phyloP scores from a whole-genome alignment of 2,329 filamentous ascomycete species.

The Ascosphaera acerosa region DNA sequence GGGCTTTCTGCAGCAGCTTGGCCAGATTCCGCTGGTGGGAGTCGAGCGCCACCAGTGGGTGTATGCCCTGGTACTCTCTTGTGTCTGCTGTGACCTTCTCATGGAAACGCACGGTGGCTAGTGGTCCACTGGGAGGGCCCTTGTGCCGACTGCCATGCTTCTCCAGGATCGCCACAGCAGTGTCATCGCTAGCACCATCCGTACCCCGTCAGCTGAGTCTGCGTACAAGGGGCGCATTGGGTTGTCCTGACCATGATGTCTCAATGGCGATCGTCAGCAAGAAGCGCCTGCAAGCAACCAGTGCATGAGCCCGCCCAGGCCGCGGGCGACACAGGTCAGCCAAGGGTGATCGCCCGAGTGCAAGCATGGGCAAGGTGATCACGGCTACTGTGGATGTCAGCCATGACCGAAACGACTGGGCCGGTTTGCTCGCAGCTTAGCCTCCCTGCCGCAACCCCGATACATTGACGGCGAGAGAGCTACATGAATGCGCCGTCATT shows the following conservation, averaged over 20 bases:
- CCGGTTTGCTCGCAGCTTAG: too few relatives aligned
- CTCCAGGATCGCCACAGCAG: slow-evolving; percentile 60
- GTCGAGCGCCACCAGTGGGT: slow-evolving; percentile 48
- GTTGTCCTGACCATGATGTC: slow-evolving; percentile 35
- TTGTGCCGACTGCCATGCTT: too few relatives aligned
- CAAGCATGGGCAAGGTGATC: too few relatives aligned
- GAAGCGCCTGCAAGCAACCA: too few relatives aligned
- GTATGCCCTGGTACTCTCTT: slow-evolving; percentile 46
- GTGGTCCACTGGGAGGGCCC: not conserved
- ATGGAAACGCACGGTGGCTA: slow-evolving; percentile 46
- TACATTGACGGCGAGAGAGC: too few relatives aligned
- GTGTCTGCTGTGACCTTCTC: slow-evolving; percentile 62
- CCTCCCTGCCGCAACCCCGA: too few relatives aligned
- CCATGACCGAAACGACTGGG: too few relatives aligned
- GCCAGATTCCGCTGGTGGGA: slow-evolving; percentile 52
- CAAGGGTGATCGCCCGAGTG: too few relatives aligned
- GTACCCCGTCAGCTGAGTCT: not conserved
- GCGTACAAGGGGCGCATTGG: not conserved
- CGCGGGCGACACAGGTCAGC: too few relatives aligned
- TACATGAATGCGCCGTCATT: too few relatives aligned
- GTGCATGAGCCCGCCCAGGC: too few relatives aligned
- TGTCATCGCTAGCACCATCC: slow-evolving; percentile 45
- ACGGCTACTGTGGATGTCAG: too few relatives aligned
- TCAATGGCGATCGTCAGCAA: slow-evolving; percentile 42
- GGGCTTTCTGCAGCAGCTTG: slow-evolving; percentile 37